A percentile compares a stretch with the other conserved stretches of the same genome.
Evolutionary conservation across 1,284 basidiomycete species (phyloP).

Genomic region (Cryptococcus jaspeensis): DNA sequence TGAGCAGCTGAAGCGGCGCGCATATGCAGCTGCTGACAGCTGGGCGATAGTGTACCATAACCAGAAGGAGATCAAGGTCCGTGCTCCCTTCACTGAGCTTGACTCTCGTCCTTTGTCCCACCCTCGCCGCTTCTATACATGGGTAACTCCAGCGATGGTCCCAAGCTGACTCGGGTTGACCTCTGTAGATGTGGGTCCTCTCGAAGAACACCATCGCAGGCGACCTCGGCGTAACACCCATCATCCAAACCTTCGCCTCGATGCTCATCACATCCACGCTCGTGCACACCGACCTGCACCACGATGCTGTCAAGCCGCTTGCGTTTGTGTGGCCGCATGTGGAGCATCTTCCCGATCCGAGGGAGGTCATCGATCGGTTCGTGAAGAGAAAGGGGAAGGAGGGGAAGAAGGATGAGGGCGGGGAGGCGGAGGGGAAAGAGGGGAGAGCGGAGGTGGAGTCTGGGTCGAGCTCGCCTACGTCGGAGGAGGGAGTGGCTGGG

Average conservation of each 20-base stretch:
- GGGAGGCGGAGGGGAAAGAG: too few relatives aligned
- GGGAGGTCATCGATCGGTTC: conserved; percentile 14
- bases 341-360: conserved; percentile 48
- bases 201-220: conserved; percentile 47
- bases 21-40: not conserved
- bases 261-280: conserved; percentile 52
- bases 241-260: conserved; percentile 46
- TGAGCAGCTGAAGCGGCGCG: not conserved
- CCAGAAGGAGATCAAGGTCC: conserved; percentile 26
- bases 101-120: not conserved
- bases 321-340: conserved; percentile 52
- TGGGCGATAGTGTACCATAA: conserved; percentile 40
- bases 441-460: not conserved
- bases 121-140: not conserved
- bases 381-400: not conserved
- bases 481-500: not conserved
- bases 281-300: conserved; percentile 51
- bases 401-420: conserved; percentile 2
- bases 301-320: conserved; percentile 41
- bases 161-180: not conserved
- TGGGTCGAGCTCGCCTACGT: not conserved
- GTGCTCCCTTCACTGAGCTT: conserved; percentile 19
- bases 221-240: conserved; percentile 50
- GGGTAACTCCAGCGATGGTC: not conserved
- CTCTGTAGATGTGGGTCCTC: conserved; percentile 48